A percentile compares a stretch with the other conserved stretches of the same genome.
Evolutionary conservation across 441 rosid species (phyloP).

Genomic region (Viola pubescens): DNA sequence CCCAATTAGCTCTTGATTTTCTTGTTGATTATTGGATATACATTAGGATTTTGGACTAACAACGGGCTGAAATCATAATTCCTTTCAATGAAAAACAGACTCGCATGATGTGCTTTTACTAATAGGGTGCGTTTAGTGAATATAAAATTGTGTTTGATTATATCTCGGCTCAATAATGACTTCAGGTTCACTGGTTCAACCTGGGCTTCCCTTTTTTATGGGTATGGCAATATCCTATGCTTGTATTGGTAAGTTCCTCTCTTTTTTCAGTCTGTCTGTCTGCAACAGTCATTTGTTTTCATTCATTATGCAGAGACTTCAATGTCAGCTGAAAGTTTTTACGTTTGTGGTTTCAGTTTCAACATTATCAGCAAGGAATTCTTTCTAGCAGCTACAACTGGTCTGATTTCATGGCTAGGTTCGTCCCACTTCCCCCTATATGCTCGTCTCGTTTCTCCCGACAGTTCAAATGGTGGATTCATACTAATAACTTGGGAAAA

Average conservation of each 20-base stretch:
- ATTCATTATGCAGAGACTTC: neutral
- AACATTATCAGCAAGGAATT: constrained; percentile 52
- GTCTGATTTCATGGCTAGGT: constrained; percentile 81
- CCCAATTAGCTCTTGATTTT: no score
- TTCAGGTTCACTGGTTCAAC: constrained; percentile 78
- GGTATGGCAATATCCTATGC: constrained; percentile 83
- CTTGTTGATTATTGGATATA: neutral
- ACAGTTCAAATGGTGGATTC: neutral
- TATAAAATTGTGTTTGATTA: neutral
- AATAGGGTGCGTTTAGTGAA: no score
- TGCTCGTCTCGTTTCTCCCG: neutral
- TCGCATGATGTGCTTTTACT: no score
- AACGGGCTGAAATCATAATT: no score
- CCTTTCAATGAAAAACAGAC: no score
- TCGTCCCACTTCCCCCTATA: constrained; percentile 1
- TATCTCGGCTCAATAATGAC: constrained; percentile 7
- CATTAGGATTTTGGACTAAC: neutral
- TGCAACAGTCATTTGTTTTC: neutral
- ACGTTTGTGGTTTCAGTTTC: constrained; percentile 32
- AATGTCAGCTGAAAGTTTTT: constrained; percentile 3
- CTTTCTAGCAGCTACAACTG: constrained; percentile 59
- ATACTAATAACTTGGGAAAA: neutral
- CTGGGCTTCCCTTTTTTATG: constrained; percentile 85
- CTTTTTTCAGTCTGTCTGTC: neutral
- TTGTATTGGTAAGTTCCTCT: constrained; percentile 52